Conservation (phyloP, 106 monocot species). For the Acorus calamus region DNA sequence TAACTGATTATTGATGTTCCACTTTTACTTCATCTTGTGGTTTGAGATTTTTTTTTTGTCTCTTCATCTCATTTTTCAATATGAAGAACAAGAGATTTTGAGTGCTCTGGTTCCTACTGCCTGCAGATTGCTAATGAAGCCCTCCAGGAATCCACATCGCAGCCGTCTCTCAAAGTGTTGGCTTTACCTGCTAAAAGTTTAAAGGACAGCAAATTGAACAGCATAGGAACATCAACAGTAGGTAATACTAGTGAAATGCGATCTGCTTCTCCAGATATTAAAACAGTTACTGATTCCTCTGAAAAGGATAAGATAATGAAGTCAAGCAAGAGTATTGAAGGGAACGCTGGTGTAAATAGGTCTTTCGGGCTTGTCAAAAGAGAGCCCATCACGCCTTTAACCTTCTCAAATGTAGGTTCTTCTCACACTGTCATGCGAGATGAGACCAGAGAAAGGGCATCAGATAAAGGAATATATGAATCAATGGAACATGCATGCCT, state of each 20-base stretch:
- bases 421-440: slow-evolving; percentile 11
- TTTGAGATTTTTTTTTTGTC: no score
- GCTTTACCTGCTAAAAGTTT: slow-evolving; percentile 18
- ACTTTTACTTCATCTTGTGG: no score
- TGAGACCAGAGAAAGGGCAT: slow-evolving; percentile 22
- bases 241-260: slow-evolving; percentile 17
- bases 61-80: no score
- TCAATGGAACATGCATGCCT: slow-evolving; percentile 30
- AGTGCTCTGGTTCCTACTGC: not conserved
- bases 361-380: slow-evolving; percentile 28
- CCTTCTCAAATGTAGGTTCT: slow-evolving; percentile 21
- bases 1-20: no score
- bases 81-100: no score
- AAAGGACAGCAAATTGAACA: slow-evolving; percentile 23
- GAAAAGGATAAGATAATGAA: slow-evolving; percentile 15
- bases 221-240: slow-evolving; percentile 5
- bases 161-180: slow-evolving; percentile 19
- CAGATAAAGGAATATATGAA: slow-evolving; percentile 22
- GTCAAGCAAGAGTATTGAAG: slow-evolving; percentile 19
- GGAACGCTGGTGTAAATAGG: slow-evolving; percentile 21
- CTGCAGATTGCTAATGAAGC: slow-evolving; percentile 25
- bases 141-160: slow-evolving; percentile 21
- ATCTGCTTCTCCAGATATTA: slow-evolving; percentile 8
- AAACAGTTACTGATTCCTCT: slow-evolving; percentile 15
- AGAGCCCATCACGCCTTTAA: slow-evolving; percentile 24